Base-by-base conservation (phyloP, 495 filamentous ascomycete genomes). In the Tuber indicum region DNA sequence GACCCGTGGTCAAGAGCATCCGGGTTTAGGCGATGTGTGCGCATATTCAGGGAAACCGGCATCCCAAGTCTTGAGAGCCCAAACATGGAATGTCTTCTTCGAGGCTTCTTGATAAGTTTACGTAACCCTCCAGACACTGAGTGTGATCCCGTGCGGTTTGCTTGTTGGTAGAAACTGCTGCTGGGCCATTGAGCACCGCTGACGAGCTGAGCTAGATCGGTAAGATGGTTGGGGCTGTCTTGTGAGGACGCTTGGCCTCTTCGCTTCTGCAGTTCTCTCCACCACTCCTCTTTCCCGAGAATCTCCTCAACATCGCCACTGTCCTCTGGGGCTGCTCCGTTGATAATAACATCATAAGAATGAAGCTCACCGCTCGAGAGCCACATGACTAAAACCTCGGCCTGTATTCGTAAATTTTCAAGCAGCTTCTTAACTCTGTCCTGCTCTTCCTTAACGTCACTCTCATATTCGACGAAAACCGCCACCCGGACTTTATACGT, bases 401-500 rank as follows among this genome's bases (percentile, higher is more conserved):
- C 93, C 75, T 93, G 88, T 43, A 97, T 97, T 39, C 93, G 88
- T 14, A 97, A 82, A 81, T 95, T 95, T 16, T 92, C 91, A 17
- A 97, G 86, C 16, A 97, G 86, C 23, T 91, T 88, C 76, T 90
- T 90, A 58, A 97, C 91, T 78, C 93, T 86, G 0, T 87, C 87
- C 75, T 89, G 86, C 84, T 97, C 93, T 83, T 96, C 93, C 52
- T 90, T 89, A 26, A 97, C 89, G 76, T 97, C 93, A 26, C 88
- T 89, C 82, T 97, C 93, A 81, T 96, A 96, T 81, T 97, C 93
- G 42, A 96, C 93, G 83, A 96, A 97, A 3, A 96, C 93, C 1
- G 89, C 86, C 6, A 96, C 92, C 58, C 93, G 91, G 32, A 95
- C 85, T 76, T 87, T 88, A 81, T 92, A 95, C 3, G 87, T 87